These are phyloP conservation scores for Xylaria sp. DNA, from an alignment of 495 filamentous ascomycete genomes.

Conservation along the genomic window DNA sequence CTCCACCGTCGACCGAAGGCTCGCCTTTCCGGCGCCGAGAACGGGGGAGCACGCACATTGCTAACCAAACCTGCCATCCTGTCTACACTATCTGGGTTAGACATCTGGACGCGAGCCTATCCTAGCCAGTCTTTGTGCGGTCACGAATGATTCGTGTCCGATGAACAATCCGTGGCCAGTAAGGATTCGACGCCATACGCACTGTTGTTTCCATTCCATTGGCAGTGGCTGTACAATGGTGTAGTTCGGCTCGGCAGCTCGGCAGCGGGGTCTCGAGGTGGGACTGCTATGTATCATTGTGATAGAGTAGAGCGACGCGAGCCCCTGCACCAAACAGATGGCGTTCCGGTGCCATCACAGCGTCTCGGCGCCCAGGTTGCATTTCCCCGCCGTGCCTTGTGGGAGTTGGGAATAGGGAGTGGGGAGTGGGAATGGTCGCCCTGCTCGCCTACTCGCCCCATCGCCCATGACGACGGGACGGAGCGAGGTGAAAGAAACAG, in stretches of 20 bases:
- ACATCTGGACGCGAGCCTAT: too few relatives aligned
- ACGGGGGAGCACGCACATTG: constrained; percentile 8
- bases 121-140: background rate
- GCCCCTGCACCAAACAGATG: background rate
- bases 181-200: background rate
- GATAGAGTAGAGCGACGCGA: background rate
- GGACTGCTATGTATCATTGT: background rate
- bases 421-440: background rate
- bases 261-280: constrained; percentile 19
- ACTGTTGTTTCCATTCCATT: background rate
- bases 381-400: background rate
- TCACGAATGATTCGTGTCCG: background rate
- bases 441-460: too few relatives aligned
- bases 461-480: constrained; percentile 2
- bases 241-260: constrained; percentile 24
- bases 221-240: constrained; percentile 18
- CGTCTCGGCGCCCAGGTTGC: constrained; percentile 13
- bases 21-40: constrained; percentile 22
- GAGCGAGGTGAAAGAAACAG: constrained; percentile 13
- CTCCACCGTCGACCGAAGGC: constrained; percentile 19
- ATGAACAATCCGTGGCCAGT: background rate
- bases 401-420: too few relatives aligned
- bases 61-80: constrained; percentile 13
- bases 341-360: constrained; percentile 11
- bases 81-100: too few relatives aligned